phyloP scores from a whole-genome alignment of 495 filamentous ascomycete species.

The Lepraria neglecta region DNA sequence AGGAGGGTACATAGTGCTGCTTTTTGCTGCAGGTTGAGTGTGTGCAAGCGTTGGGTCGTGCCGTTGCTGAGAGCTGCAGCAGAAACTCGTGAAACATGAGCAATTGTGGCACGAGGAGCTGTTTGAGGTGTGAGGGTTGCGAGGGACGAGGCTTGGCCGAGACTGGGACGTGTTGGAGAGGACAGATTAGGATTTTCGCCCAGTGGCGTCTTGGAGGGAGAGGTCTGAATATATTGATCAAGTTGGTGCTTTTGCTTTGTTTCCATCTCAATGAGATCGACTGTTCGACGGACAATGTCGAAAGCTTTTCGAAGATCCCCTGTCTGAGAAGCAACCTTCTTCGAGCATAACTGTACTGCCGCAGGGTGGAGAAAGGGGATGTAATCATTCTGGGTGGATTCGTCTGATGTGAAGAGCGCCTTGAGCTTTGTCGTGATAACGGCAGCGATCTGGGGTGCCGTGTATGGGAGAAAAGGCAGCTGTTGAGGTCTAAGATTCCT shows the following conservation, averaged over 20 bases:
- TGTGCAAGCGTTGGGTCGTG: slow-evolving; percentile 70
- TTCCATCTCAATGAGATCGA: slow-evolving; percentile 85
- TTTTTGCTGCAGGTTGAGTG: slow-evolving; percentile 92
- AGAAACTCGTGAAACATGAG: slow-evolving; percentile 83
- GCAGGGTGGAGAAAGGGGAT: slow-evolving; percentile 88
- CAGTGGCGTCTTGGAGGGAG: slow-evolving; percentile 53
- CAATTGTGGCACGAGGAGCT: slow-evolving; percentile 84
- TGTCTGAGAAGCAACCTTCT: slow-evolving; percentile 88
- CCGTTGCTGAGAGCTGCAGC: slow-evolving; percentile 81
- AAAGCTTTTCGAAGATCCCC: slow-evolving; percentile 94
- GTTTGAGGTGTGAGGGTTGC: slow-evolving; percentile 56
- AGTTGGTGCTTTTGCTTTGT: slow-evolving; percentile 47
- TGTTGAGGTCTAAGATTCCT: slow-evolving; percentile 83
- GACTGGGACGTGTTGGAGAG: slow-evolving; percentile 41
- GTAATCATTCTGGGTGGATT: slow-evolving; percentile 41
- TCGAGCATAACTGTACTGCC: slow-evolving; percentile 85
- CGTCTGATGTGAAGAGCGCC: slow-evolving; percentile 52
- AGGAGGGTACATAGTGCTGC: slow-evolving; percentile 83
- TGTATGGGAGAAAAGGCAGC: slow-evolving; percentile 90
- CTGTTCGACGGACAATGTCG: slow-evolving; percentile 81
- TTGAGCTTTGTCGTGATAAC: slow-evolving; percentile 81
- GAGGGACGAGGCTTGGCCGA: slow-evolving; percentile 43
- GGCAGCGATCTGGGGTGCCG: slow-evolving; percentile 75
- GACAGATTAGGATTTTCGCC: slow-evolving; percentile 65
- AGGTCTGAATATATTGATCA: slow-evolving; percentile 33